phyloP scores from a whole-genome alignment of 1,284 basidiomycete genomes.

The Pseudozyma pruni region DNA sequence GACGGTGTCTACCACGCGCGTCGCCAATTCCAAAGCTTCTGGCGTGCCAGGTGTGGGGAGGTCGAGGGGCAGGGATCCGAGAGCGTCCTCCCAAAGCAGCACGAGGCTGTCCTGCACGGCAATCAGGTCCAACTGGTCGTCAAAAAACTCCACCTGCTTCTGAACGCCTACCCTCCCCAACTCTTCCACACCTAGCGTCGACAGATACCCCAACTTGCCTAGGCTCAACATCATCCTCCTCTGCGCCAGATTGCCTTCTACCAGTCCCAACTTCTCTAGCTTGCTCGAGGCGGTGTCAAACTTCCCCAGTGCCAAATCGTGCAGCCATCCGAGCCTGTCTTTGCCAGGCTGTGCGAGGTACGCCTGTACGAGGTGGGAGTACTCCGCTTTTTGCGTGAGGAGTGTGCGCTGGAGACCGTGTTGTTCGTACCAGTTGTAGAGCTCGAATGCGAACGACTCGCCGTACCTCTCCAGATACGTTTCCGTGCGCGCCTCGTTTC shows the following conservation, averaged over 20 bases:
- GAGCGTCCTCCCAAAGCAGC: slow-evolving; percentile 37
- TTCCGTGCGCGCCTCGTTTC: slow-evolving; percentile 68
- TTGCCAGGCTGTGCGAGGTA: slow-evolving; percentile 78
- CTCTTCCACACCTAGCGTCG: slow-evolving; percentile 63
- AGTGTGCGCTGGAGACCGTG: slow-evolving; percentile 77
- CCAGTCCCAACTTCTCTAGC: slow-evolving; percentile 72
- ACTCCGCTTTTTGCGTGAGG: slow-evolving; percentile 77
- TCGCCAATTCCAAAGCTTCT: slow-evolving; percentile 25
- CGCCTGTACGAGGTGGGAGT: slow-evolving; percentile 76
- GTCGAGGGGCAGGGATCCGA: slow-evolving; percentile 21
- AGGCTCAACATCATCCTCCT: slow-evolving; percentile 86
- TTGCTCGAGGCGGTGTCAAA: slow-evolving; percentile 77
- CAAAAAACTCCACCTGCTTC: slow-evolving; percentile 68
- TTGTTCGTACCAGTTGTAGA: slow-evolving; percentile 78
- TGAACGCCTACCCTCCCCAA: slow-evolving; percentile 48
- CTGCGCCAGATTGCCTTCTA: slow-evolving; percentile 70
- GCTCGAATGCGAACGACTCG: slow-evolving; percentile 83
- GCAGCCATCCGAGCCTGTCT: slow-evolving; percentile 81
- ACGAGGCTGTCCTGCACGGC: slow-evolving; percentile 71
- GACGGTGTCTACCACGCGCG: slow-evolving; percentile 20
- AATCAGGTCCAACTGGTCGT: slow-evolving; percentile 72
- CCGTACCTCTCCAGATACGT: slow-evolving; percentile 83
- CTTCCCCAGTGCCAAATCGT: slow-evolving; percentile 80
- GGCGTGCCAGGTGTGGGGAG: background rate
- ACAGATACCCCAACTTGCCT: slow-evolving; percentile 85